Percentiles rank a stretch among this genome's conserved stretches.
These are phyloP conservation scores for Myxozyma lipomycoides DNA, from an alignment of 805 yeast genomes.

Conservation along the genomic window DNA sequence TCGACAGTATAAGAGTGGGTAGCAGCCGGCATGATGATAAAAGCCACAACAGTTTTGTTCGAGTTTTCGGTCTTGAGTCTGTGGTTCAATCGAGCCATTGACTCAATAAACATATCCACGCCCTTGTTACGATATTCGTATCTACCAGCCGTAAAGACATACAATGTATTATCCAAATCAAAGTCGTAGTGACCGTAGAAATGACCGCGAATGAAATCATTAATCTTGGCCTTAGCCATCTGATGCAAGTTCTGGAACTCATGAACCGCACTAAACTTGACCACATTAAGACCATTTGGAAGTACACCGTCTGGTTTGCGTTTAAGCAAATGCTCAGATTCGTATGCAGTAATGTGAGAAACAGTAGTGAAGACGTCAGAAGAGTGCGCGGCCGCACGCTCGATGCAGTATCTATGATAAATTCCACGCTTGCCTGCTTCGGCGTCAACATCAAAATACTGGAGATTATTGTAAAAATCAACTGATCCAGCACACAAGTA, in stretches of 20 bases:
- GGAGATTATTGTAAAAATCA: constrained; percentile 89
- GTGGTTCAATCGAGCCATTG: constrained; percentile 88
- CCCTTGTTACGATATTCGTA: constrained; percentile 97
- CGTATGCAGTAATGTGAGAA: constrained; percentile 95
- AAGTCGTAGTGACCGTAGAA: constrained; percentile 96
- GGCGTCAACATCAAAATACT: constrained; percentile 87
- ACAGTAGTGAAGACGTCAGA: constrained; percentile 98
- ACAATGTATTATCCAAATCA: constrained; percentile 86
- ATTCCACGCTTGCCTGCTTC: constrained; percentile 98
- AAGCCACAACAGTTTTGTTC: constrained; percentile 90
- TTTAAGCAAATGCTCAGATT: constrained; percentile 85
- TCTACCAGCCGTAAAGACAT: constrained; percentile 95
- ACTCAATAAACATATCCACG: constrained; percentile 89
- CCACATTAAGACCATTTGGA: constrained; percentile 94
- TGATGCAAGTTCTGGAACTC: constrained; percentile 98
- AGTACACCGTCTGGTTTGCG: constrained; percentile 97
- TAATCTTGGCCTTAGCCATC: constrained; percentile 79
- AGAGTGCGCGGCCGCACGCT: constrained; percentile 91
- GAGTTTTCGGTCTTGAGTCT: constrained; percentile 75
- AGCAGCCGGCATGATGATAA: constrained; percentile 95
- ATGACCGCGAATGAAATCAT: constrained; percentile 93
- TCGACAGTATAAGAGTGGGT: constrained; percentile 94
- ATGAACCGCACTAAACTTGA: constrained; percentile 94
- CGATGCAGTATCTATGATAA: constrained; percentile 94
- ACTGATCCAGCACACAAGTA: constrained; percentile 95